Evolutionary conservation across 257 asterid genomes (phyloP).

Genomic region (Scutellaria barbata): DNA sequence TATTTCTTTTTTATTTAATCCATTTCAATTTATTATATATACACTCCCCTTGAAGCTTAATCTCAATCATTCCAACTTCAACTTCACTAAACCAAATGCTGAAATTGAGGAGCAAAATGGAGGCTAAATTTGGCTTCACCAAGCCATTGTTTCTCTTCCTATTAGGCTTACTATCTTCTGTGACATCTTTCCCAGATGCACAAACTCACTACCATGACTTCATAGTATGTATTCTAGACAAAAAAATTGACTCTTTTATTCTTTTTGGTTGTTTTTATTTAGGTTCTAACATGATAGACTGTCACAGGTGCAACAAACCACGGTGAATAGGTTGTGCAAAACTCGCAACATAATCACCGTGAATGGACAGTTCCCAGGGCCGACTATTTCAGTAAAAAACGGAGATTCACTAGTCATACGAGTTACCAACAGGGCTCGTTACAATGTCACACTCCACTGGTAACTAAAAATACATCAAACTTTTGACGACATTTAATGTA

Average conservation of each 20-base stretch:
- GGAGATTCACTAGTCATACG: constrained; percentile 59
- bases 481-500: background rate
- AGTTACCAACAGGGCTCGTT: constrained; percentile 60
- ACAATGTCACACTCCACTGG: constrained; percentile 71
- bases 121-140: constrained; percentile 29
- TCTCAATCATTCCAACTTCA: constrained; percentile 31
- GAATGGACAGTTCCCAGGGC: constrained; percentile 80
- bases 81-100: constrained; percentile 12
- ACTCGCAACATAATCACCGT: constrained; percentile 57
- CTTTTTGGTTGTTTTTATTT: background rate
- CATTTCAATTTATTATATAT: constrained; percentile 42
- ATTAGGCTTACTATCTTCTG: constrained; percentile 33
- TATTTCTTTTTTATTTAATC: background rate
- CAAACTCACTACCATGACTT: constrained; percentile 58
- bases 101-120: constrained; percentile 33
- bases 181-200: constrained; percentile 39
- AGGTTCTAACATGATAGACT: background rate
- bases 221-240: constrained; percentile 38
- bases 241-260: background rate
- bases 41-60: constrained; percentile 28
- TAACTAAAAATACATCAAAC: constrained; percentile 15
- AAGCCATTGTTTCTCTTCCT: constrained; percentile 31
- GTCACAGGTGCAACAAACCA: constrained; percentile 55
- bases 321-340: constrained; percentile 61
- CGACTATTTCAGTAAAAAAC: constrained; percentile 55